Evolutionary conservation across 2,329 filamentous ascomycete species (phyloP).

Genomic region (Phaeosphaeriaceae sp.): DNA sequence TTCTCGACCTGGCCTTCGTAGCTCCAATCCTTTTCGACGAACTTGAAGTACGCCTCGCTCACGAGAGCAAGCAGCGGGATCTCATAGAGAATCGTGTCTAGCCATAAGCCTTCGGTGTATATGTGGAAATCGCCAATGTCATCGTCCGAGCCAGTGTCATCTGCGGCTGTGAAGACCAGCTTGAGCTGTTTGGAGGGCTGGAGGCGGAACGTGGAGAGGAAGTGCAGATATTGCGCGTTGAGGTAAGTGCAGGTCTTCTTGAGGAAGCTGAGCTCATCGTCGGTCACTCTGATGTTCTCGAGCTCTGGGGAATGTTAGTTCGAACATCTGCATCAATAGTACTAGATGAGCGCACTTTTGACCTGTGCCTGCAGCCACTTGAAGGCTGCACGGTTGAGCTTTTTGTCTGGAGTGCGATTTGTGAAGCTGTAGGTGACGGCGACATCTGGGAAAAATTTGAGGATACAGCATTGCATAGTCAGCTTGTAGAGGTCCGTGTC

Average conservation of each 20-base stretch:
- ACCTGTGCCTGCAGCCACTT: constrained; percentile 87
- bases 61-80: constrained; percentile 91
- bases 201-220: constrained; percentile 81
- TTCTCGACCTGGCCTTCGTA: constrained; percentile 86
- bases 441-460: constrained; percentile 84
- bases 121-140: constrained; percentile 76
- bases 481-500: constrained; percentile 85
- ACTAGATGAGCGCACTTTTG: constrained; percentile 61
- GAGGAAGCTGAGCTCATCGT: constrained; percentile 82
- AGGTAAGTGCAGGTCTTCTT: constrained; percentile 82
- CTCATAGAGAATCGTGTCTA: constrained; percentile 96
- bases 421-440: constrained; percentile 92
- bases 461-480: constrained; percentile 91
- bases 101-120: constrained; percentile 81
- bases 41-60: constrained; percentile 97
- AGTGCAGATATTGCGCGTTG: constrained; percentile 76
- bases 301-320: constrained; percentile 65
- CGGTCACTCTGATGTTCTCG: constrained; percentile 77
- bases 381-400: constrained; percentile 82
- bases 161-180: constrained; percentile 66
- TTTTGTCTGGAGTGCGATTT: constrained; percentile 94
- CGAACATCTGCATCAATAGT: not conserved
- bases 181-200: constrained; percentile 81
- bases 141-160: constrained; percentile 69
- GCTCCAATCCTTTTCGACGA: constrained; percentile 91